Base-by-base conservation (phyloP, 2,329 filamentous ascomycete genomes). In the Pseudogymnoascus sp. region DNA sequence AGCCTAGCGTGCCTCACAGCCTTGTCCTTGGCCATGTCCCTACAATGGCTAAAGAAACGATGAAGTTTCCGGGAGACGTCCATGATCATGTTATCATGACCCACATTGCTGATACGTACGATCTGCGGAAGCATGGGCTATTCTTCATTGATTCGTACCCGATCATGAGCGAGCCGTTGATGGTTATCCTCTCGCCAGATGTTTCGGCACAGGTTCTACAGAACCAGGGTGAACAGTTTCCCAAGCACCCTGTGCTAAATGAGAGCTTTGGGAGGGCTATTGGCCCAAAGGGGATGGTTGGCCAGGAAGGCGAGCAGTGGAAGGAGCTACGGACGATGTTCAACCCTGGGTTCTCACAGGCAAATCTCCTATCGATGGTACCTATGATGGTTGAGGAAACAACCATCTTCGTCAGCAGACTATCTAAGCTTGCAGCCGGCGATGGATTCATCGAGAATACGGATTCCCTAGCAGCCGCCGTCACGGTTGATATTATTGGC, bases 81-180 rank as follows among this genome's bases (percentile, higher is more conserved):
- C 61, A 62, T 18, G 25, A 36, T 9, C 61, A 62, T 18, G 34
- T 59, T 8, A 18, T 53, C 9, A 62, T 62, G 61, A 37, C 37
- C 49, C 18, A 31, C 3, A 42, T 62, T 3, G 42, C 23, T 11
- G 61, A 62, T 14, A 62, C 31, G 11, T 62, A 68, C n/a, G 8
- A 63, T 59, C 63, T 67, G 56, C 43, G 62, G n/a, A 59, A 66
- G 28, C 21, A 63, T 11, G 67, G 67, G 1, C 43, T 64, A 11
- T 65, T 65, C 16, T 66, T 64, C 31, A 23, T 67, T 2, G 66
- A 67, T 49, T 25, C 62, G 9, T 67, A 66, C 53, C 66, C 66
- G 1, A 59, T 64, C 31, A 34, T 40, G 49, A 63, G 14, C 36
- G 56, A 31, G 9, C 7, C 65, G 11, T 60, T 66, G 12, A n/a